Base-by-base conservation (phyloP, 352 stramenopile genomes). In the Lagenidium giganteum region DNA sequence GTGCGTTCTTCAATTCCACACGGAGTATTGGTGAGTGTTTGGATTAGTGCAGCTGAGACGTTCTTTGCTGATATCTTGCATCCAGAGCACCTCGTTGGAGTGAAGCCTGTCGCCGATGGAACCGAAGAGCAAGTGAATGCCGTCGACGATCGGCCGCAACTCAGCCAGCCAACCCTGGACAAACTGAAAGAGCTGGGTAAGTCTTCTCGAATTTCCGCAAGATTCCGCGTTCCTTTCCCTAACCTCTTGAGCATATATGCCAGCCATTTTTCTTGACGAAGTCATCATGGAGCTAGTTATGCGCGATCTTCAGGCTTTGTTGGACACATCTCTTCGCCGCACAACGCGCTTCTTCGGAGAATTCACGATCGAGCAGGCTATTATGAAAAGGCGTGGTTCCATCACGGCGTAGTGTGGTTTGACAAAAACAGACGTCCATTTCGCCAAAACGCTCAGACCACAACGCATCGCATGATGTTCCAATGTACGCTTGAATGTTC, bases 191-290 rank as follows among this genome's bases (percentile, higher is more conserved):
- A 83, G 17, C 54, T 89, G 3, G 74, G 73, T 89, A 58, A 7
- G 42, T 25, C 3, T 20, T n/a, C n/a, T n/a, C n/a, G n/a, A n/a
- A n/a, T n/a, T n/a, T n/a, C n/a, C n/a, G n/a, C n/a, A n/a, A n/a
- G n/a, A n/a, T n/a, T n/a, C n/a, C n/a, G n/a, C n/a, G n/a, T n/a
- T n/a, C n/a, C n/a, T n/a, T n/a, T n/a, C n/a, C n/a, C n/a, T n/a
- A n/a, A n/a, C n/a, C n/a, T n/a, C n/a, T n/a, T n/a, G n/a, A n/a
- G n/a, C n/a, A n/a, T n/a, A n/a, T n/a, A n/a, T n/a, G 20, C 8
- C n/a, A 88, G 76, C 72, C 6, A 61, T 83, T 13, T 90, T 90
- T 36, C 54, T 92, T 14, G 70, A 92, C 18, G 80, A 92, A 46
- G 67, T 92, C 17, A 70, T 92, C n/a, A 48, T 83, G 11, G 74